A percentile compares a stretch with the other conserved stretches of the same genome.
These are phyloP conservation scores for Patellifolia procumbens DNA, from an alignment of 179 eudicot genomes.

Conservation along the genomic window DNA sequence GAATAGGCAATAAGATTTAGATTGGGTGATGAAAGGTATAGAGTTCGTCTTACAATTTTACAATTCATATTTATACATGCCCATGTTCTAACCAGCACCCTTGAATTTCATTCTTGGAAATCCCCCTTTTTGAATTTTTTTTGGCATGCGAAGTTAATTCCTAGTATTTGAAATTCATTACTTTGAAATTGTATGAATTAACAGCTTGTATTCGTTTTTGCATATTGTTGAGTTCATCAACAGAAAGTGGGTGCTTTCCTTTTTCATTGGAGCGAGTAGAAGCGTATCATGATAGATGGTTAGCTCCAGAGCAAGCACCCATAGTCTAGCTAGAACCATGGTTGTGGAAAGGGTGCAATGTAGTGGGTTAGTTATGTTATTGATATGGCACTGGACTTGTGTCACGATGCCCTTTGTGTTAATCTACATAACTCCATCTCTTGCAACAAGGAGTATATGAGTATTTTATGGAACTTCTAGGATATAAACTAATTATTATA, in stretches of 20 bases:
- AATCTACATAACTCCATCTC: neutral
- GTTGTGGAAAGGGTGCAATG: too few species aligned
- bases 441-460: neutral
- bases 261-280: too few species aligned
- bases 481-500: neutral
- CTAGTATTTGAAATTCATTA: neutral
- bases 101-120: too few species aligned
- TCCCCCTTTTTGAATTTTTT: constrained; percentile 30
- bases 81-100: too few species aligned
- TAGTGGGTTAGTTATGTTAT: neutral
- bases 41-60: too few species aligned
- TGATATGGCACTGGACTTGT: neutral
- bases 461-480: neutral
- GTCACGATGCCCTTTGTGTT: neutral
- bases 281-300: too few species aligned
- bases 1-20: too few species aligned
- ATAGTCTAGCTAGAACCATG: too few species aligned
- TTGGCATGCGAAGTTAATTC: constrained; percentile 15
- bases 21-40: too few species aligned
- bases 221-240: neutral
- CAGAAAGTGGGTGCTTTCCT: too few species aligned
- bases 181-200: neutral
- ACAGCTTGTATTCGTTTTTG: neutral
- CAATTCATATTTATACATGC: too few species aligned
- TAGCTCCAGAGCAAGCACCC: too few species aligned